Percentiles rank a stretch among this genome's conserved stretches.
Conservation (phyloP, 2,329 filamentous ascomycete genomes). For the Acephala macrosclerotiorum region DNA sequence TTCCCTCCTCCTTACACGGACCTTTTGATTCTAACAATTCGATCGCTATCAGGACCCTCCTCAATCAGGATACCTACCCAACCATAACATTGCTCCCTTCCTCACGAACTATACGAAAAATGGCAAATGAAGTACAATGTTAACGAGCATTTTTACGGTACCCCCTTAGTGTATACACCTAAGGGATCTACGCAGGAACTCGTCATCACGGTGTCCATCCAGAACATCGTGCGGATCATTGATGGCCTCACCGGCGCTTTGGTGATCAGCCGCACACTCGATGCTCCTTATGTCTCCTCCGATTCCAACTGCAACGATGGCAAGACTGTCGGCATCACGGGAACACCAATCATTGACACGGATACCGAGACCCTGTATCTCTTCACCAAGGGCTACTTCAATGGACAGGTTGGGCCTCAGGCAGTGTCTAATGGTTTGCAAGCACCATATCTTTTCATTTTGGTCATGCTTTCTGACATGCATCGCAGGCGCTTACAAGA, state of each 20-base stretch:
- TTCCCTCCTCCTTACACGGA: neutral
- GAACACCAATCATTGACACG: neutral
- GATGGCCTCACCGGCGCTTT: neutral
- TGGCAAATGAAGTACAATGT: neutral
- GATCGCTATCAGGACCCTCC: neutral
- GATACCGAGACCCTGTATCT: constrained; percentile 1
- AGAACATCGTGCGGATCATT: constrained; percentile 1
- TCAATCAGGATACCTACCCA: constrained; percentile 12
- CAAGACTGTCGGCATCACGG: neutral
- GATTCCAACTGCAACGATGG: constrained; percentile 12
- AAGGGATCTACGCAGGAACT: neutral
- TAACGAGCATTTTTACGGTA: constrained; percentile 3
- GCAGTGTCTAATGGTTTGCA: constrained; percentile 21
- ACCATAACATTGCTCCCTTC: constrained; percentile 7
- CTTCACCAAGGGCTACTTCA: constrained; percentile 8
- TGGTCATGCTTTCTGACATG: neutral
- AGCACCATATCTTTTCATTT: neutral
- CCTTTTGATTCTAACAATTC: neutral
- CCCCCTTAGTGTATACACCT: constrained; percentile 4
- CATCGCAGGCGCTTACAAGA: constrained; percentile 28
- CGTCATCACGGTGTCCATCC: constrained; percentile 3
- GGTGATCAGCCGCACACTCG: neutral
- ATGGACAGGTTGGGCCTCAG: constrained; percentile 14
- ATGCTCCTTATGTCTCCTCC: neutral
- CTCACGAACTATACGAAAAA: neutral